These are phyloP conservation scores for Kwoniella newhampshirensis DNA, from an alignment of 768 basidiomycete species.

Conservation along the genomic window DNA sequence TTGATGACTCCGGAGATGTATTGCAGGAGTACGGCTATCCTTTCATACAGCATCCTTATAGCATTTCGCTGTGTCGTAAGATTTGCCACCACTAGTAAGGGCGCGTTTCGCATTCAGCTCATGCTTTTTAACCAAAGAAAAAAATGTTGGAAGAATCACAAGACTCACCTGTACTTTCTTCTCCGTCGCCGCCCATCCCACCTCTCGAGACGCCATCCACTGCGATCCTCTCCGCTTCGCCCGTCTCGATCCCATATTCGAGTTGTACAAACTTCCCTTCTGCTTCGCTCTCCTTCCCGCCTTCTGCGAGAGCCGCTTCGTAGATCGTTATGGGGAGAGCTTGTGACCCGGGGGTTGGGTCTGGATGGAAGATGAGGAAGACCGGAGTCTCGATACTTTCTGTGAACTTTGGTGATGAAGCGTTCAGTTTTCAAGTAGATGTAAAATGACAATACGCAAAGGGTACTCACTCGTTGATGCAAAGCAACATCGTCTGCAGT, in stretches of 20 bases:
- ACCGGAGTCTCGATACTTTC: conserved; percentile 84
- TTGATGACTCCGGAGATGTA: conserved; percentile 77
- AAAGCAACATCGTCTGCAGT: conserved; percentile 73
- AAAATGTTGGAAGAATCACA: neutral
- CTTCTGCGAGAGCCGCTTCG: conserved; percentile 69
- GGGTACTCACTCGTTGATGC: conserved; percentile 70
- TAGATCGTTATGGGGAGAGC: conserved; percentile 90
- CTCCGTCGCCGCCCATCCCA: conserved; percentile 55
- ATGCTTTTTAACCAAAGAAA: neutral
- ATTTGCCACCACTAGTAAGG: conserved; percentile 76
- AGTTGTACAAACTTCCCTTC: conserved; percentile 76
- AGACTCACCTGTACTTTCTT: conserved; percentile 72
- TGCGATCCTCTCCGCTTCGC: conserved; percentile 96
- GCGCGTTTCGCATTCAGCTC: neutral
- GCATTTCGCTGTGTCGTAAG: conserved; percentile 89
- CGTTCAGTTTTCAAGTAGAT: neutral
- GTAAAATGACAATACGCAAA: neutral
- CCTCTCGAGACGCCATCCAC: conserved; percentile 93
- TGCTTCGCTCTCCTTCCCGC: conserved; percentile 62
- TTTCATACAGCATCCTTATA: conserved; percentile 92
- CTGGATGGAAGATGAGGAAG: conserved; percentile 65
- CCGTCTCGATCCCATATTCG: conserved; percentile 86
- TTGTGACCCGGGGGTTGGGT: conserved; percentile 58
- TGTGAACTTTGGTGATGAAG: conserved; percentile 63
- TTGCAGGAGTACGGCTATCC: conserved; percentile 78